These are phyloP conservation scores for Aureobasidium sp. DNA, from an alignment of 2,329 filamentous ascomycete species.

Conservation along the genomic window DNA sequence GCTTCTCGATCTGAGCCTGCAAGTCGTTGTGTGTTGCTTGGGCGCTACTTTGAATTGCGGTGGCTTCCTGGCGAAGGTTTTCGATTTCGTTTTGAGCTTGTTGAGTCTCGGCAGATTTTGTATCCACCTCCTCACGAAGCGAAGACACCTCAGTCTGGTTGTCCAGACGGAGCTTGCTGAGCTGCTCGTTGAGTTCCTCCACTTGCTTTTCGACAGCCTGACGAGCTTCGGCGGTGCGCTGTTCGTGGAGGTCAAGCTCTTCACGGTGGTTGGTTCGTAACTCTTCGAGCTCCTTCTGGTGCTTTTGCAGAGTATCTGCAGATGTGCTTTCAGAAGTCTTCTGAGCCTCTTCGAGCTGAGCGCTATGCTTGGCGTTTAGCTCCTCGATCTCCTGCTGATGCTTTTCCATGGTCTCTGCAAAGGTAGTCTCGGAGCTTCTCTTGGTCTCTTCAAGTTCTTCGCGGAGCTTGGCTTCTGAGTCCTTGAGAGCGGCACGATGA, in stretches of 20 bases:
- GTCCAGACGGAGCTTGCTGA: not conserved
- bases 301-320: not conserved
- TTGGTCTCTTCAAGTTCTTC: not conserved
- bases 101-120: not conserved
- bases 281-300: not conserved
- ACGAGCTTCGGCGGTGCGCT: not conserved
- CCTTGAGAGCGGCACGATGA: not conserved
- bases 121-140: not conserved
- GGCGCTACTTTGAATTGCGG: not conserved
- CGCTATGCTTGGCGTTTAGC: not conserved
- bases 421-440: not conserved
- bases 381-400: not conserved
- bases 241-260: not conserved
- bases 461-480: not conserved
- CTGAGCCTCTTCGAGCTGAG: not conserved
- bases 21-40: not conserved
- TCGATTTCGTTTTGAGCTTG: not conserved
- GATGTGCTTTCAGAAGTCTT: not conserved
- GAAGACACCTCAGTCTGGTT: not conserved
- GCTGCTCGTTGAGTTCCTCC: not conserved
- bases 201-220: constrained; percentile 8
- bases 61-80: not conserved
- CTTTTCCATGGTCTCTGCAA: not conserved
- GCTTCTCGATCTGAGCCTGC: not conserved
- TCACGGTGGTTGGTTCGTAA: not conserved